Base-by-base conservation (phyloP, 2,329 filamentous ascomycete genomes). In the Diplodia corticola region DNA sequence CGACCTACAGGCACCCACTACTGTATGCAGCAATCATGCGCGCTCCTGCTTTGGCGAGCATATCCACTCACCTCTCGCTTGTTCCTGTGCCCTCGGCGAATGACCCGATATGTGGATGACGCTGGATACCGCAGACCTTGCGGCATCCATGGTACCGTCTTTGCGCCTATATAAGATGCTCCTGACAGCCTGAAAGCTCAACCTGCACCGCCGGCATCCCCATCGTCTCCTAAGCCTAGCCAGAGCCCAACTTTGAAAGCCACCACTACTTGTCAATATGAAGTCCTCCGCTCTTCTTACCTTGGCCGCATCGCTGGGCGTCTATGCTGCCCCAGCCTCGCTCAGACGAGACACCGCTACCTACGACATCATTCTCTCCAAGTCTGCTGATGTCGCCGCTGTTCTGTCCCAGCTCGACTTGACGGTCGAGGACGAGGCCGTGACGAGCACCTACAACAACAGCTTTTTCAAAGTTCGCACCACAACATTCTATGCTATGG, bases 361-460 rank as follows among this genome's bases (percentile, higher is more conserved):
- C 10, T 65, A 65, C 54, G 64, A 65, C 15, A 26, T 65, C 46
- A 65, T 65, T 12, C 40, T 65, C 20, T 50, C 40, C 4, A 53
- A 54, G 28, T 37, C 40, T 26, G 64, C 64, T 9, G 64, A 65
- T 44, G 54, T 65, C 5, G 22, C 54, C 5, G 28, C 64, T 20
- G 46, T 65, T 17, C 51, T 65, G 44, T 35, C 40, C 12, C 28
- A 59, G 26, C 53, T 65, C 33, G 64, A 59, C 54, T 37, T 65
- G 3, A 37, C 53, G 5, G 46, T 55, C n/a, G 64, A 65, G 10
- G 54, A 60, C 9, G 64, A 60, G 20, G 35, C 40, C n/a, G 33
- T 65, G 46, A 28, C 28, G 30, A 59, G 46, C 54, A 65, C 64
- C 22, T 65, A 65, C 64, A 65, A 57, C 46, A 65, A 65, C 64